Evolutionary conservation across 495 filamentous ascomycete species (phyloP).

Genomic region (Sporormia fimetaria): DNA sequence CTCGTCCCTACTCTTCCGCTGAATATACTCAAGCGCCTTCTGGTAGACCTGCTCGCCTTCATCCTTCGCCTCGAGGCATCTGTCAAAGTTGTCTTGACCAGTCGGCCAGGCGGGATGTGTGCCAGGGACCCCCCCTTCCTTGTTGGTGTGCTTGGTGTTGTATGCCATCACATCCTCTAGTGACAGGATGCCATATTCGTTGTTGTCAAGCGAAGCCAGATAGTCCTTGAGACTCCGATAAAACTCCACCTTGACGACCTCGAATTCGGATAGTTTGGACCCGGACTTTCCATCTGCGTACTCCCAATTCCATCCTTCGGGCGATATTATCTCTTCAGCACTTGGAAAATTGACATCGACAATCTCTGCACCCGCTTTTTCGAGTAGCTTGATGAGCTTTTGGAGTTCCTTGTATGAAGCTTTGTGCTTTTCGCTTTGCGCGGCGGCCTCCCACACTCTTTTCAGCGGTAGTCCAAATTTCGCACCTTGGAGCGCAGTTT

Average conservation of each 20-base stretch:
- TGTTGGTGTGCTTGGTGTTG: constrained; percentile 53
- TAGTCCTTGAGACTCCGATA: constrained; percentile 63
- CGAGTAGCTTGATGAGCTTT: constrained; percentile 43
- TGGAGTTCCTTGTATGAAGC: too few relatives aligned
- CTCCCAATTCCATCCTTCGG: constrained; percentile 62
- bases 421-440: constrained; percentile 40
- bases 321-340: constrained; percentile 48
- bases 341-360: constrained; percentile 58
- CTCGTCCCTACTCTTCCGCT: constrained; percentile 45
- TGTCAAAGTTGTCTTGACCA: constrained; percentile 59
- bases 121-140: constrained; percentile 56
- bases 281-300: constrained; percentile 51
- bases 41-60: constrained; percentile 54
- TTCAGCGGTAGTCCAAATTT: constrained; percentile 61
- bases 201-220: constrained; percentile 53
- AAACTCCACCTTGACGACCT: constrained; percentile 61
- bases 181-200: constrained; percentile 46
- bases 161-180: constrained; percentile 56
- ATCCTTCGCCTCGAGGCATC: constrained; percentile 47
- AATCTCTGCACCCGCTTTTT: constrained; percentile 51
- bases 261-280: constrained; percentile 61
- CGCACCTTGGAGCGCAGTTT: constrained; percentile 46
- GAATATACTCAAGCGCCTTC: constrained; percentile 51
- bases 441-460: constrained; percentile 52
- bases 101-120: constrained; percentile 53